Base-by-base conservation (phyloP, 257 asterid genomes). In the Coffea canephora region DNA sequence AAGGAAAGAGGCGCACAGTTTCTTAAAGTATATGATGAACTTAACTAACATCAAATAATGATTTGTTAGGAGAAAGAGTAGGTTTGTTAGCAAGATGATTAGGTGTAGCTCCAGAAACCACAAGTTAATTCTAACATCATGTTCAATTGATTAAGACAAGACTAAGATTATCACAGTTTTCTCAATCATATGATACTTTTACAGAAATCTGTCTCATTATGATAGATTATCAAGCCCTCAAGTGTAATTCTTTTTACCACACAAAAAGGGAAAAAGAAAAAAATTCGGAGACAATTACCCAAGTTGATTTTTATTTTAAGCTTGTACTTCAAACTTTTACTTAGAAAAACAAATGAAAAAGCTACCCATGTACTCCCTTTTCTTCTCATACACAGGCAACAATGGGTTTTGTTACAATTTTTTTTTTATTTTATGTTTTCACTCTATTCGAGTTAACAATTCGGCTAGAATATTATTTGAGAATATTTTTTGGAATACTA, bases 181-280 rank as follows among this genome's bases (percentile, higher is more conserved):
- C 54, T 69, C 52, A 69, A 69, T 69, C 74, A 19, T 69, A 41
- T 69, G 52, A 41, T 69, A 21, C 52, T 69, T 69, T 18, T 21
- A 14, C n/a, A 21, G 13, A 4, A 34, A 19, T 39, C 9, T 12
- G 12, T 43, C 74, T 69, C 74, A 10, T 69, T 19, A 36, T 14
- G 50, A 39, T 23, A 68, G 3, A 12, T 10, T 21, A 6, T 34
- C 71, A 31, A 4, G 19, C 34, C 43, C 48, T 8, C 11, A 67
- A 13, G 19, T 67, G 46, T 13, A 67, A 34, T 34, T 57, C 4
- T 18, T 57, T 18, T 57, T 3, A 54, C 61, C 4, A 54, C 15
- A 64, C 39, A 7, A 7, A 25, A 61, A 19, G 1, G 4, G 0
- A 4, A 6, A 9, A 61, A 9, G 12, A 19, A 9, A 61, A 61